A percentile compares a stretch with the other conserved stretches of the same genome.
phyloP scores from a whole-genome alignment of 2,329 filamentous ascomycete genomes.

The Ophiocordyceps robertsii region DNA sequence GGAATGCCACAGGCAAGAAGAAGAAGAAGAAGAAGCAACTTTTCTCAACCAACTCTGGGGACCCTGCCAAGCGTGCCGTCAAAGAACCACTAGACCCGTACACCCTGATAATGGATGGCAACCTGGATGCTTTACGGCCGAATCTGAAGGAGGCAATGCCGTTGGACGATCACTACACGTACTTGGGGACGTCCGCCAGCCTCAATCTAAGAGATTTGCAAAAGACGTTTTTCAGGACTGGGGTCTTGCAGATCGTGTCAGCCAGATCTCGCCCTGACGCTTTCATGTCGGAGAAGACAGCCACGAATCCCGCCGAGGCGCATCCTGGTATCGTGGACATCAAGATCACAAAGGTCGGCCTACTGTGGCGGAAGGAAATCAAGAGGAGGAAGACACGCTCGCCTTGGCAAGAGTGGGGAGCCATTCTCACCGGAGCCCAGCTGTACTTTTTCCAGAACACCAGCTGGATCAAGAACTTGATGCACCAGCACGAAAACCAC shows the following conservation, averaged over 20 bases:
- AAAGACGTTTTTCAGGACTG: constrained; percentile 80
- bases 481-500: constrained; percentile 77
- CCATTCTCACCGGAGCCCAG: constrained; percentile 89
- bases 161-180: constrained; percentile 83
- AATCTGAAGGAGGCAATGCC: constrained; percentile 86
- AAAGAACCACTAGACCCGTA: constrained; percentile 94
- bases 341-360: constrained; percentile 89
- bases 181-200: constrained; percentile 61
- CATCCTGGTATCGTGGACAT: constrained; percentile 93
- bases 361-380: constrained; percentile 85
- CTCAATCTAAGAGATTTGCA: constrained; percentile 74
- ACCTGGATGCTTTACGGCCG: constrained; percentile 69
- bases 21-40: constrained; percentile 65
- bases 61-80: constrained; percentile 42
- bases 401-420: constrained; percentile 98
- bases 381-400: constrained; percentile 92
- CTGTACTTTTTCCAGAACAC: constrained; percentile 94
- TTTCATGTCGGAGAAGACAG: constrained; percentile 80
- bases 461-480: constrained; percentile 79
- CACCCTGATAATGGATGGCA: constrained; percentile 81
- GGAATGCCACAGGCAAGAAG: constrained; percentile 43
- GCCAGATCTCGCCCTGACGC: constrained; percentile 86
- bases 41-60: constrained; percentile 45
- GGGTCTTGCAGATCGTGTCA: constrained; percentile 88
- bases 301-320: constrained; percentile 72